Base-by-base conservation (phyloP, 176 grass and related monocot species). In the Coix lacrymajobi region DNA sequence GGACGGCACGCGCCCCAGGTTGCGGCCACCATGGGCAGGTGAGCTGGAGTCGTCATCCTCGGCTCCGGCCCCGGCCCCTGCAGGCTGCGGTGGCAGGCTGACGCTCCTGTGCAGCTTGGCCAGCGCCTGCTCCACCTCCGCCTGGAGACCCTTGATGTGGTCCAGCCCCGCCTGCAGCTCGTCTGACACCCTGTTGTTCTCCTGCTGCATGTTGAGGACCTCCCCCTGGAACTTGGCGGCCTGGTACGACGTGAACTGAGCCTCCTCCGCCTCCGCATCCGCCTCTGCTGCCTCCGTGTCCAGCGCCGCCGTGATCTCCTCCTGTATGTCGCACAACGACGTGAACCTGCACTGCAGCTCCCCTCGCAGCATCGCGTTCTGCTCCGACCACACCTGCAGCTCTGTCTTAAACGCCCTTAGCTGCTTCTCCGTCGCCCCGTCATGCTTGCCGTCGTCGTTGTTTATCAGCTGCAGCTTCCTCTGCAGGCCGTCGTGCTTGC, bases 151-250 rank as follows among this genome's bases (percentile, higher is more conserved):
- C 44, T 88, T 90, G n/a, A 98, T 85, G 62, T 95, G 89, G 69
- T 95, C 89, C 14, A 92, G 52, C 25, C 92, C 92, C 0, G 85
- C 87, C 46, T 92, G 92, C 24, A 98, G 79, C 87, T 95, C 93
- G 24, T 91, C 94, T 0, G 87, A 88, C 24, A 98, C 89, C 58
- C 85, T 73, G 64, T 87, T 95, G 78, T 98, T 95, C 79, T 98
- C 96, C 62, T 93, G 96, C 66, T 93, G 86, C 96, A 98, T 98
- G 83, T 92, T 98, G 43, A 92, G 88, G 3, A 98, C 76, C 86
- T 98, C 93, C 13, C 91, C 96, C 46, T 93, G 92, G 48, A 98
- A 98, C 83, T 95, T 96, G 32, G 89, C 96, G 2, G 92, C 92
- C 69, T 95, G 91, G 58, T 93, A 95, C 24, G 91, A 87, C 17